These are phyloP conservation scores for Rhinocladiella similis DNA, from an alignment of 2,329 filamentous ascomycete species.

Conservation along the genomic window DNA sequence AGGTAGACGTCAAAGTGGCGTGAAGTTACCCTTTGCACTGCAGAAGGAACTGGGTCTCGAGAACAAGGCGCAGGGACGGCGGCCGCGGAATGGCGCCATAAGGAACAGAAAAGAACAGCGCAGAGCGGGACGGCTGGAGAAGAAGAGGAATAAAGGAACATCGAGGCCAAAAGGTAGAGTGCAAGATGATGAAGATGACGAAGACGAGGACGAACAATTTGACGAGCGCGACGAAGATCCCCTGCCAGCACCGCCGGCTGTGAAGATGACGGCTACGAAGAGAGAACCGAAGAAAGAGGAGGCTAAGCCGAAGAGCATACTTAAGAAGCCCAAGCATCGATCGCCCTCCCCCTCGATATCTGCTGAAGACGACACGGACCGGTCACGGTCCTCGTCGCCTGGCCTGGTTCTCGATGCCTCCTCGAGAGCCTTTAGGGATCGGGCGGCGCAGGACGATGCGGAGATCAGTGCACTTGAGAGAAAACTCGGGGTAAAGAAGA, in stretches of 20 bases:
- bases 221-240: slow-evolving; percentile 31
- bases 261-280: not conserved
- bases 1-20: slow-evolving; percentile 5
- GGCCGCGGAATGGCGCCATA: slow-evolving; percentile 20
- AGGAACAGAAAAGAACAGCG: slow-evolving; percentile 63
- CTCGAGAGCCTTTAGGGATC: slow-evolving; percentile 55
- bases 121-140: slow-evolving; percentile 64
- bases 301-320: slow-evolving; percentile 36
- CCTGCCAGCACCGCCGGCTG: not conserved
- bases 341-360: slow-evolving; percentile 13
- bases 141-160: slow-evolving; percentile 45
- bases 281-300: slow-evolving; percentile 23
- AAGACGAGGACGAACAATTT: slow-evolving; percentile 29
- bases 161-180: slow-evolving; percentile 25
- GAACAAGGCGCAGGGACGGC: slow-evolving; percentile 34
- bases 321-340: slow-evolving; percentile 34
- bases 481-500: slow-evolving; percentile 78
- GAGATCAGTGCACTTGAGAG: slow-evolving; percentile 87
- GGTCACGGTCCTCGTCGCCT: slow-evolving; percentile 25
- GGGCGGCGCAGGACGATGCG: slow-evolving; percentile 76
- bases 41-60: slow-evolving; percentile 30
- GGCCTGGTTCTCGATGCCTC: slow-evolving; percentile 30
- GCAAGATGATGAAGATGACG: slow-evolving; percentile 25
- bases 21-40: slow-evolving; percentile 27
- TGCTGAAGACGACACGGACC: slow-evolving; percentile 4